Base-by-base conservation (phyloP, 805 yeast genomes). In the Wickerhamomyces tratensis region DNA sequence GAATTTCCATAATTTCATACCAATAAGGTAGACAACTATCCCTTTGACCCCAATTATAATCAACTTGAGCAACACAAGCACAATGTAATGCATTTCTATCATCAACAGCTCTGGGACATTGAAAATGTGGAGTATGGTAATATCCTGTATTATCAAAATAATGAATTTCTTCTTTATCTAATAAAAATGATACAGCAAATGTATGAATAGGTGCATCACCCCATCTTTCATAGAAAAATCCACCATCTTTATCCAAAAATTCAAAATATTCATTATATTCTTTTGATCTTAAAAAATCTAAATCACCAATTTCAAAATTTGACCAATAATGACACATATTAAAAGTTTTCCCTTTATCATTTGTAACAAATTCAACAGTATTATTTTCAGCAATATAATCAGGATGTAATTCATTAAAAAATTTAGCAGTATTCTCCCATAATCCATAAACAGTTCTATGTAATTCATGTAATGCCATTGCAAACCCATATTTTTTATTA, bases 271-370 rank as follows among this genome's bases (percentile, higher is more conserved):
- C 73, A 25, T 66, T 57, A 61, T 86, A 87, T 8, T 82, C 82
- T 41, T 81, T 76, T 26, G 77, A 67, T 54, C 93, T 68, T 77
- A 84, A 87, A 52, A 87, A 74, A 47, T 80, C 74, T 64, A 88
- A 70, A 48, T 75, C 73, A n/a, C 80, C 95, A 49, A 87, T 76
- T 60, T 87, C 96, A 58, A 87, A 87, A 65, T 84, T 84, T 39
- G 91, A 79, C 96, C 96, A 87, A 73, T 84, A 87, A 62, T 87
- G 96, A 59, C 96, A 87, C 45, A 81, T 71, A 58, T 87, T 86
- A 63, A 86, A 87, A 25, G 77, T 65, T 45, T 75, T 71, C 45
- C 88, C 84, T 36, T 63, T 61, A 58, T 81, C 81, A 49, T 77
- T 76, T 29, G 85, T 74, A 31, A 87, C 66, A 69, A 84, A 87